These are phyloP conservation scores for Kazachstania psychrophila DNA, from an alignment of 805 yeast species.

Conservation along the genomic window DNA sequence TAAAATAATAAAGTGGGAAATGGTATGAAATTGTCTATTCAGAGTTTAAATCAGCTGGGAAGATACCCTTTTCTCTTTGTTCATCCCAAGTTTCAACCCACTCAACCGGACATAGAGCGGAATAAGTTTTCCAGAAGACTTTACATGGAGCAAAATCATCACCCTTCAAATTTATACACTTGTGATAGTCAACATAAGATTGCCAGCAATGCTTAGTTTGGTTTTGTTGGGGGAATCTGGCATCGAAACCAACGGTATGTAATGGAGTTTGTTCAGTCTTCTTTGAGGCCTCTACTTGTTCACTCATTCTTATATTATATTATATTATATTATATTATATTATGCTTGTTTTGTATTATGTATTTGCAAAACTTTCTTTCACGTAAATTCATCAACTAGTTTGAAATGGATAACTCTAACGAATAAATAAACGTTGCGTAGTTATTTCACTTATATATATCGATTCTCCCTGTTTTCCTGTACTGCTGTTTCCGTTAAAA, in stretches of 20 bases:
- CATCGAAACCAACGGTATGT: slow-evolving; percentile 69
- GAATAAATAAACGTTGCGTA: too few species aligned
- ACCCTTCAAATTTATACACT: slow-evolving; percentile 93
- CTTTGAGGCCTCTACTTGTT: slow-evolving; percentile 5
- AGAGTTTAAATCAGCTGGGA: slow-evolving; percentile 41
- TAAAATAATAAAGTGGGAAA: too few species aligned
- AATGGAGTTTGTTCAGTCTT: slow-evolving; percentile 35
- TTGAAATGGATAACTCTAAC: too few species aligned
- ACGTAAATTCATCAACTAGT: too few species aligned
- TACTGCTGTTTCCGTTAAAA: too few species aligned
- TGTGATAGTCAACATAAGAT: slow-evolving; percentile 94
- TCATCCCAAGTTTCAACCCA: slow-evolving; percentile 87
- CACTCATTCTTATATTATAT: slow-evolving; percentile 9
- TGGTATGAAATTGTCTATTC: neutral
- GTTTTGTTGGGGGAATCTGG: slow-evolving; percentile 94
- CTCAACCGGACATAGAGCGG: slow-evolving; percentile 73
- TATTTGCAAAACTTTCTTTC: too few species aligned
- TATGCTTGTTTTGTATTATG: too few species aligned
- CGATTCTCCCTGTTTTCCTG: too few species aligned
- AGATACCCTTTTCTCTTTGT: slow-evolving; percentile 60
- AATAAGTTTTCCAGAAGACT: slow-evolving; percentile 85
- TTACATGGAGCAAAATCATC: slow-evolving; percentile 97
- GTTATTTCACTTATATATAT: too few species aligned
- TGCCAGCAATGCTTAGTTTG: slow-evolving; percentile 99
- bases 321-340: neutral